Evolutionary conservation across 257 asterid genomes (phyloP).

Genomic region (Jacaranda mimosifolia): DNA sequence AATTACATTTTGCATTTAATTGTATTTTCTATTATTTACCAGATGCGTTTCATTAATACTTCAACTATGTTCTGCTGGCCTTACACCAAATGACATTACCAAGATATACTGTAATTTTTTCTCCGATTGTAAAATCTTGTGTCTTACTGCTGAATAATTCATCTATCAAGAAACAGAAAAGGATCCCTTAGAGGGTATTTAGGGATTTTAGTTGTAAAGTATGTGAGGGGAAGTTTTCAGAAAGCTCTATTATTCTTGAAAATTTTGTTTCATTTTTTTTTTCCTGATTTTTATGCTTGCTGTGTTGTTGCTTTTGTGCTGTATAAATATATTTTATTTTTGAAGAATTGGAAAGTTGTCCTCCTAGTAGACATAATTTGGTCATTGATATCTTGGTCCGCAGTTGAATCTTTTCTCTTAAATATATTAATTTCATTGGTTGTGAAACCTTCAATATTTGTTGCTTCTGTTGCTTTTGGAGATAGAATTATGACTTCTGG

Average conservation of each 20-base stretch:
- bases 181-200: neutral
- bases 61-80: neutral
- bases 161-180: neutral
- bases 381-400: neutral
- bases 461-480: conserved; percentile 22
- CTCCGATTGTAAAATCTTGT: neutral
- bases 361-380: neutral
- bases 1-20: conserved; percentile 2
- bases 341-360: neutral
- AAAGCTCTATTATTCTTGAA: neutral
- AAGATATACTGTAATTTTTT: neutral
- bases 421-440: neutral
- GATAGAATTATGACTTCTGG: conserved; percentile 7
- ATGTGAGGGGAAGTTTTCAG: neutral
- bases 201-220: neutral
- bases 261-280: neutral
- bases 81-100: neutral
- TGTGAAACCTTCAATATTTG: neutral
- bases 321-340: neutral
- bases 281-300: neutral
- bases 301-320: neutral
- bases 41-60: neutral
- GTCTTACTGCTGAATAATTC: neutral
- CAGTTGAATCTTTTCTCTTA: neutral
- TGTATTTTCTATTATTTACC: neutral